Percentiles rank a stretch among this genome's conserved stretches.
Evolutionary conservation across 495 filamentous ascomycete species (phyloP).

Genomic region (Penicilliopsis zonata): DNA sequence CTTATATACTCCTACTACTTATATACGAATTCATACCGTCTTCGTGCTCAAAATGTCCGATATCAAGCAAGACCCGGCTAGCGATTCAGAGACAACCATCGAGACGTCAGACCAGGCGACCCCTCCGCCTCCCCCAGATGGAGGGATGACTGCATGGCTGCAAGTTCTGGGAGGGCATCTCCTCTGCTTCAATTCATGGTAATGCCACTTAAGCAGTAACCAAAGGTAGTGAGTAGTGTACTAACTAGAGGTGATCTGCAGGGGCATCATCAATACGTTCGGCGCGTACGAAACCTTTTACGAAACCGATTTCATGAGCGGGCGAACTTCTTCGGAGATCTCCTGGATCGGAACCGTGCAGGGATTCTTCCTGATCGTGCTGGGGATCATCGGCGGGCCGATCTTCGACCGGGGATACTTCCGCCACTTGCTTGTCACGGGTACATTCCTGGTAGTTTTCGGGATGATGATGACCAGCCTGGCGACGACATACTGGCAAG

Average conservation of each 20-base stretch:
- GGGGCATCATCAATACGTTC: constrained; percentile 27
- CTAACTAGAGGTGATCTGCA: not conserved
- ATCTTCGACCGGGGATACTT: constrained; percentile 33
- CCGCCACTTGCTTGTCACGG: constrained; percentile 11
- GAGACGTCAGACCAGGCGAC: too few species aligned
- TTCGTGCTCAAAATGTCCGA: too few species aligned
- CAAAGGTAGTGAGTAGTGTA: not conserved
- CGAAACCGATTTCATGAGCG: constrained; percentile 13
- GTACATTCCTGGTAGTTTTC: constrained; percentile 17
- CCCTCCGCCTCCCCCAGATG: too few species aligned
- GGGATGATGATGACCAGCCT: constrained; percentile 34
- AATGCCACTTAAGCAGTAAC: not conserved
- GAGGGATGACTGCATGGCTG: too few species aligned
- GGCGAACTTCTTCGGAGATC: constrained; percentile 12
- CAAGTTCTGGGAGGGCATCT: constrained; percentile 17
- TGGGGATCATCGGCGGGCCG: constrained; percentile 26
- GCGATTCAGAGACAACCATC: too few species aligned
- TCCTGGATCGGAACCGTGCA: constrained; percentile 39
- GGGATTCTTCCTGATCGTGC: constrained; percentile 23
- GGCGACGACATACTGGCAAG: constrained; percentile 14
- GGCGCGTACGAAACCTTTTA: constrained; percentile 36
- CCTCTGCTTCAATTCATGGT: constrained; percentile 21
- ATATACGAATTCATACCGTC: too few species aligned
- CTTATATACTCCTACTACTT: too few species aligned
- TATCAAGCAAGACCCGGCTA: too few species aligned